phyloP scores from a whole-genome alignment of 306 rosid genomes.

The Castanea mollissima region DNA sequence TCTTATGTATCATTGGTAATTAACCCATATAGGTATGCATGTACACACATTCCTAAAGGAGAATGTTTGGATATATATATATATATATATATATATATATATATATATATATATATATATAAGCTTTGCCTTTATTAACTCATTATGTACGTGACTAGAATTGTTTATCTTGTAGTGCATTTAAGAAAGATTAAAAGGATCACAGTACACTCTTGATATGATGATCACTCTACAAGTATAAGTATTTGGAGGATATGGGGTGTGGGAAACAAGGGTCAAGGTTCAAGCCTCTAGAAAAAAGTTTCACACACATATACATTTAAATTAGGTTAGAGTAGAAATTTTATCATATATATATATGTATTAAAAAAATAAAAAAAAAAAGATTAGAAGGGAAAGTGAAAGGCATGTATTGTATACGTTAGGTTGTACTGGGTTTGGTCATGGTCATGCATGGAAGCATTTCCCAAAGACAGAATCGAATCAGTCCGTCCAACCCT shows the following conservation, averaged over 20 bases:
- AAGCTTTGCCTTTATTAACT: background rate
- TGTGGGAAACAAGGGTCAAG: no score
- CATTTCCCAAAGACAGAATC: conserved; percentile 95
- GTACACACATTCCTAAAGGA: conserved; percentile 1
- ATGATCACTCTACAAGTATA: no score
- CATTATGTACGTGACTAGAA: conserved; percentile 1
- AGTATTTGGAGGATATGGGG: no score
- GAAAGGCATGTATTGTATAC: conserved; percentile 39
- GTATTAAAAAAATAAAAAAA: no score
- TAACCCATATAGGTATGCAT: background rate
- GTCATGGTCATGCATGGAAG: conserved; percentile 81
- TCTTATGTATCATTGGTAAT: background rate
- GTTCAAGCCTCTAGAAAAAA: no score
- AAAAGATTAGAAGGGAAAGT: conserved; percentile 36
- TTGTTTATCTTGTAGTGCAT: background rate
- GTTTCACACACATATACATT: no score
- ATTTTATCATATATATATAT: no score
- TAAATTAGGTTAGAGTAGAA: no score
- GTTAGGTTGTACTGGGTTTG: conserved; percentile 38
- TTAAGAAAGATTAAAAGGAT: conserved; percentile 17
- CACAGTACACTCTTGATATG: no score
- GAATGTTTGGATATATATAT: background rate
- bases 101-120: background rate
- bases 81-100: background rate
- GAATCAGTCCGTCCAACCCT: conserved; percentile 56